Percentiles rank a stretch among this genome's conserved stretches.
These are phyloP conservation scores for Primulina tabacum DNA, from an alignment of 257 asterid genomes.

Conservation along the genomic window DNA sequence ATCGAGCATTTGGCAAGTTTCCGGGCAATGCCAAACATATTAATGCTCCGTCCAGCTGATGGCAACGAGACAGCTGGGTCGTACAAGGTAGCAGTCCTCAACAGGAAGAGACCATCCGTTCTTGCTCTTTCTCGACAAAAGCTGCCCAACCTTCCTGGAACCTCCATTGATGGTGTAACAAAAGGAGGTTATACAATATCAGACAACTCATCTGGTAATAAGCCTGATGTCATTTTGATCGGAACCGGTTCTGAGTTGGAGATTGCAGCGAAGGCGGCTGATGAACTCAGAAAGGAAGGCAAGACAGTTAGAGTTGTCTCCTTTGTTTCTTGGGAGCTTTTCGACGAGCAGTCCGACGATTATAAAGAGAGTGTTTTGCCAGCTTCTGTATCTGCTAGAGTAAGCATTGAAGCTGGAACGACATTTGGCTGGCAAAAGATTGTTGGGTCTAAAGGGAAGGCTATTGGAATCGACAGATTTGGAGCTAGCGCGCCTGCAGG, in stretches of 20 bases:
- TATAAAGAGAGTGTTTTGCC: conserved; percentile 76
- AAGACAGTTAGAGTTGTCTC: conserved; percentile 75
- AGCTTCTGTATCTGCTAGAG: conserved; percentile 63
- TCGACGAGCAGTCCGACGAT: conserved; percentile 59
- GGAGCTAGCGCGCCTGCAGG: conserved; percentile 91
- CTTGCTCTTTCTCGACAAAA: conserved; percentile 78
- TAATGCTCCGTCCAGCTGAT: conserved; percentile 84
- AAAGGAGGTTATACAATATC: conserved; percentile 71
- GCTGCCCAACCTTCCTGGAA: conserved; percentile 70
- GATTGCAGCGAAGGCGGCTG: conserved; percentile 75
- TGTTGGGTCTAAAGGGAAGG: conserved; percentile 62
- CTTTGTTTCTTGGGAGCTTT: conserved; percentile 78
- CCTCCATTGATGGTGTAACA: conserved; percentile 64
- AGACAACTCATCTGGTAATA: conserved; percentile 63
- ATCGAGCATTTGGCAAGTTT: conserved; percentile 76
- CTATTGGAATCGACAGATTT: conserved; percentile 66
- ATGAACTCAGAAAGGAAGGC: conserved; percentile 73
- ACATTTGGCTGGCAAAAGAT: conserved; percentile 74
- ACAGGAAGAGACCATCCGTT: conserved; percentile 62
- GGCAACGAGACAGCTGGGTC: conserved; percentile 83
- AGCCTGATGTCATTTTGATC: conserved; percentile 69
- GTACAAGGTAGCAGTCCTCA: conserved; percentile 62
- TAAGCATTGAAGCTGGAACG: conserved; percentile 73
- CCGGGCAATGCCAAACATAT: conserved; percentile 77
- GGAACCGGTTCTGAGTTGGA: conserved; percentile 86